Evolutionary conservation across 805 yeast genomes (phyloP).

Genomic region (Saccharomyces eubayanus): DNA sequence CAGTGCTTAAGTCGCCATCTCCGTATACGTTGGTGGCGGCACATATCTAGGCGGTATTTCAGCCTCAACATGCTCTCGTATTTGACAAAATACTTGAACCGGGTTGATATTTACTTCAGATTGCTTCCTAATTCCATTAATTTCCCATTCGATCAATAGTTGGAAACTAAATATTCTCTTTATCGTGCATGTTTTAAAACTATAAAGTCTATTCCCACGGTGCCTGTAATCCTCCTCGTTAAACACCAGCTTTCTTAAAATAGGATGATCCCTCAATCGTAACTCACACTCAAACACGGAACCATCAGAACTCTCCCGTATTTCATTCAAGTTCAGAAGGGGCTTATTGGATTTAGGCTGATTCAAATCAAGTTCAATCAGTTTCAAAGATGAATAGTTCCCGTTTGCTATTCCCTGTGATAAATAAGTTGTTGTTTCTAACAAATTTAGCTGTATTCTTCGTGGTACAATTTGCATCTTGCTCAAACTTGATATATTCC

Average conservation of each 20-base stretch:
- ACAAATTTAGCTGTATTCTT: constrained; percentile 20
- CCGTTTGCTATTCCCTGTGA: constrained; percentile 27
- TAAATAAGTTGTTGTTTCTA: constrained; percentile 24
- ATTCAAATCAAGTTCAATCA: constrained; percentile 12
- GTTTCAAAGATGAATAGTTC: constrained; percentile 22
- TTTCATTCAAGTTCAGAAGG: background rate
- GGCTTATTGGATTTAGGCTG: background rate
- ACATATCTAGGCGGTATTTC: constrained; percentile 23
- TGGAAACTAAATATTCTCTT: constrained; percentile 24
- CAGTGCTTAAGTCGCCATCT: background rate
- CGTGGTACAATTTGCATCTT: constrained; percentile 10
- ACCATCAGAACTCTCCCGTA: background rate
- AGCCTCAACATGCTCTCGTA: constrained; percentile 2
- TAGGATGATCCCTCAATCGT: constrained; percentile 16
- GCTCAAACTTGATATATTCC: constrained; percentile 6
- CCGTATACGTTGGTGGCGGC: constrained; percentile 23
- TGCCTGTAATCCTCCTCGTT: constrained; percentile 29
- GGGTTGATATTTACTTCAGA: constrained; percentile 21
- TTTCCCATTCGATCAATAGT: constrained; percentile 22
- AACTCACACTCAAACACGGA: constrained; percentile 17
- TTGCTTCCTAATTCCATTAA: constrained; percentile 13
- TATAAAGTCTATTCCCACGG: constrained; percentile 28
- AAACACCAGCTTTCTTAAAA: constrained; percentile 17
- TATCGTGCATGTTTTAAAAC: constrained; percentile 27
- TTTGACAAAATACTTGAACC: constrained; percentile 19